Conservation (phyloP, 73 alveolate genomes). For the Paramecium primaurelia region DNA sequence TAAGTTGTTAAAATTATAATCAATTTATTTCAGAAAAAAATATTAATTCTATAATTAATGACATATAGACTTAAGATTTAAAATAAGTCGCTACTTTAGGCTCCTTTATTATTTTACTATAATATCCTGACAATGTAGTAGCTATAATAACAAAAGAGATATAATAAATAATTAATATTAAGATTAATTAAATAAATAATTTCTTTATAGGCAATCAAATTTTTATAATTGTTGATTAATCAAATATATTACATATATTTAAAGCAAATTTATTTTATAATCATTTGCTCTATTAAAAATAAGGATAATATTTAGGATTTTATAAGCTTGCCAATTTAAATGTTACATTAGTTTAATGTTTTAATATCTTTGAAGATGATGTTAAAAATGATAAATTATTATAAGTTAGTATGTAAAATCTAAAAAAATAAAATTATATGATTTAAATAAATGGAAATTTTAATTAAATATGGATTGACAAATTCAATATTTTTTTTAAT, state of each 20-base stretch:
- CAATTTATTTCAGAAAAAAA: not conserved
- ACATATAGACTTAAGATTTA: not conserved
- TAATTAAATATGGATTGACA: not conserved
- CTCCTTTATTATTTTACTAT: not conserved
- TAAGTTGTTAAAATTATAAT: not conserved
- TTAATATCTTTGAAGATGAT: not conserved
- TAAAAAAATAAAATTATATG: not conserved
- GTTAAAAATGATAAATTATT: not conserved
- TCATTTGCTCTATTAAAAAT: not conserved
- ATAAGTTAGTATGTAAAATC: not conserved
- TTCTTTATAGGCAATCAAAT: not conserved
- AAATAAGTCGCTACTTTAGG: not conserved
- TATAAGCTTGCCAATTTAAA: not conserved
- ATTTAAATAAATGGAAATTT: not conserved
- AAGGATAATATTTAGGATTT: not conserved
- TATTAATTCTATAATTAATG: not conserved
- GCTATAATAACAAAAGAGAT: not conserved
- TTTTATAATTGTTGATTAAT: not conserved
- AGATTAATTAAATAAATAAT: not conserved
- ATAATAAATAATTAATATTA: not conserved
- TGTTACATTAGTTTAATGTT: not conserved
- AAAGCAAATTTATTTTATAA: not conserved
- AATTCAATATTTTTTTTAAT: not conserved
- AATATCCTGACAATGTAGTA: not conserved
- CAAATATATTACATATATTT: not conserved